Conservation (phyloP, 148 eudicot species). For the Arctostaphylos glauca region DNA sequence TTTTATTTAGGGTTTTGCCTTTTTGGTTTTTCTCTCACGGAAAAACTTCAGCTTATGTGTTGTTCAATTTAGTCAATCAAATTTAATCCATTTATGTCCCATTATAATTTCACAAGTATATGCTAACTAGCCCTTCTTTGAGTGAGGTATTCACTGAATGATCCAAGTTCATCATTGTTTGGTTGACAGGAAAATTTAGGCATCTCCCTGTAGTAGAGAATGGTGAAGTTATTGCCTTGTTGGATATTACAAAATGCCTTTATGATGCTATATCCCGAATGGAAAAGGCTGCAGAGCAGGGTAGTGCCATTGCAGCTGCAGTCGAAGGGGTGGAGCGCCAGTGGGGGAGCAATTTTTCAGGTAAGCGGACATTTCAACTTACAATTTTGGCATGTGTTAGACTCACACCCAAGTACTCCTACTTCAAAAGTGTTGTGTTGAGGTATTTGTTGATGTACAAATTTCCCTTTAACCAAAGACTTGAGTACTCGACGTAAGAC, state of each 20-base stretch:
- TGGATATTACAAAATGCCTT: constrained; percentile 96
- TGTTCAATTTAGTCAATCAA: background rate
- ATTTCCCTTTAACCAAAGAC: too few relatives aligned
- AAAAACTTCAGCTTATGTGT: background rate
- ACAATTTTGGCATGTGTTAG: too few relatives aligned
- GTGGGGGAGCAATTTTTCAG: constrained; percentile 76
- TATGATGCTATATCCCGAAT: constrained; percentile 94
- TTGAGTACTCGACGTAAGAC: too few relatives aligned
- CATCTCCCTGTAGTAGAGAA: constrained; percentile 99
- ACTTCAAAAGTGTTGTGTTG: too few relatives aligned
- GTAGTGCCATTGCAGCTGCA: constrained; percentile 96
- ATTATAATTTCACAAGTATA: background rate
- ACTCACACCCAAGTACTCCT: too few relatives aligned
- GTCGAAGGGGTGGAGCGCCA: constrained; percentile 96
- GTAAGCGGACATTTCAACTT: constrained; percentile 34
- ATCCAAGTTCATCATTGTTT: constrained; percentile 4
- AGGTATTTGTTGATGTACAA: too few relatives aligned
- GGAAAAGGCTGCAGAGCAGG: constrained; percentile 99
- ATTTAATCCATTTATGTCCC: background rate
- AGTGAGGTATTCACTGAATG: background rate
- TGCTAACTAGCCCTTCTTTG: background rate
- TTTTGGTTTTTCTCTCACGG: background rate
- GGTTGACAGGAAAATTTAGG: constrained; percentile 76
- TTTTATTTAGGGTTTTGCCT: background rate
- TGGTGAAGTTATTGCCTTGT: constrained; percentile 91